These are phyloP conservation scores for Fusarium sp. DNA, from an alignment of 2,329 filamentous ascomycete genomes.

Conservation along the genomic window DNA sequence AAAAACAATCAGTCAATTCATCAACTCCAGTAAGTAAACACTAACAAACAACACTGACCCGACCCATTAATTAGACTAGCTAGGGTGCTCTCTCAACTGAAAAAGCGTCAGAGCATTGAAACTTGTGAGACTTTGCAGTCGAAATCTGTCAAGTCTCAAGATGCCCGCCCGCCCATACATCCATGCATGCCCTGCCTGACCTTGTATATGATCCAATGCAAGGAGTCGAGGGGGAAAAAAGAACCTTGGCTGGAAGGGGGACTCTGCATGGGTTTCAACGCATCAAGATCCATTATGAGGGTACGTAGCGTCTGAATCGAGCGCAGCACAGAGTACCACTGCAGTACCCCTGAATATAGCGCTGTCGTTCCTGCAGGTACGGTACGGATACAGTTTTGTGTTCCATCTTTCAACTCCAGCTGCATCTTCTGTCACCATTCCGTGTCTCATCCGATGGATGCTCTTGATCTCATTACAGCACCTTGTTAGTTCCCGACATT, in stretches of 20 bases:
- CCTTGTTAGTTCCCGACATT: neutral
- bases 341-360: slow-evolving; percentile 40
- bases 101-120: slow-evolving; percentile 15
- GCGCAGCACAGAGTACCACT: slow-evolving; percentile 12
- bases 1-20: neutral
- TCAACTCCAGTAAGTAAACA: neutral
- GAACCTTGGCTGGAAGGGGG: slow-evolving; percentile 18
- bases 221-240: slow-evolving; percentile 27
- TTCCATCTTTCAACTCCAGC: neutral
- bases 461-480: slow-evolving; percentile 2
- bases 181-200: neutral
- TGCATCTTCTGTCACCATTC: neutral
- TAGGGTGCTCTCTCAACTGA: slow-evolving; percentile 10
- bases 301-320: neutral
- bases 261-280: slow-evolving; percentile 20
- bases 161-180: neutral
- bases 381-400: neutral
- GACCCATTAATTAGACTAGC: slow-evolving; percentile 18
- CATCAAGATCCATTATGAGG: slow-evolving; percentile 22
- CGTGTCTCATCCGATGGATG: neutral
- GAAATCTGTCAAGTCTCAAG: slow-evolving; percentile 5
- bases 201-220: slow-evolving; percentile 28
- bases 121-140: slow-evolving; percentile 10
- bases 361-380: slow-evolving; percentile 48
- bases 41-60: slow-evolving; percentile 5